Evolutionary conservation across 2,329 filamentous ascomycete species (phyloP), one percentile per base, ranked within the genome.

Genomic region (Fusarium agapanthi): DNA sequence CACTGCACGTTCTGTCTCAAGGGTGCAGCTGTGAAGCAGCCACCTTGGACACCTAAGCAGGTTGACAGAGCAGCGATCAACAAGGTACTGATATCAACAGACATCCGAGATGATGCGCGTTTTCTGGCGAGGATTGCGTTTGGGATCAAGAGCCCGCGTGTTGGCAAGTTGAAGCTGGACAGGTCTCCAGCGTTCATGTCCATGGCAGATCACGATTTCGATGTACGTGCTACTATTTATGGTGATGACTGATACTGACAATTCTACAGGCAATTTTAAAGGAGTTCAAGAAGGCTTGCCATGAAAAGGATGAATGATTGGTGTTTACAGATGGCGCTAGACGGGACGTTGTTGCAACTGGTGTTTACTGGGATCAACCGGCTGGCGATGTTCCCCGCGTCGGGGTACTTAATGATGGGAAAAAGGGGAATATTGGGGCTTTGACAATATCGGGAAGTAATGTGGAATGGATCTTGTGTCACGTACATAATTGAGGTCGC

Each of bases 81-180:
- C 12, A 77, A 74, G 3, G 79, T 91, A 0, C 78, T 91, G 3
- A 67, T 77, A 0, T 81, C 78, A 1, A 85, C 86, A 18, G 72
- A 79, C 2, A 83, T 86, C 2, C 82, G 87, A 5, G 87, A 91
- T 51, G 89, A 92, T 75, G 83, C 89, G 5, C 79, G 89, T 18
- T 87, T 90, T 70, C 80, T 91, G 34, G 88, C 90, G 0, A 83
- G 87, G 26, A 80, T 91, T 8, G 89, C 89, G 0, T 91, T 91
- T 76, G 90, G 90, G 0, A 91, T 91, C 75, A 83, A 82, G 48
- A 91, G 88, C 71, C 90, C 89, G 1, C 80, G 88, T 3, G 83
- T 89, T 2, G 83, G 79, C 10, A 78, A 81, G 41, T 76, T 89
- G 58, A 88, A 85, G 75, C 71, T 91, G 37, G 81, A 84, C 18